Base-by-base conservation (phyloP, 106 monocot species). In the Amphibolis antarctica region DNA sequence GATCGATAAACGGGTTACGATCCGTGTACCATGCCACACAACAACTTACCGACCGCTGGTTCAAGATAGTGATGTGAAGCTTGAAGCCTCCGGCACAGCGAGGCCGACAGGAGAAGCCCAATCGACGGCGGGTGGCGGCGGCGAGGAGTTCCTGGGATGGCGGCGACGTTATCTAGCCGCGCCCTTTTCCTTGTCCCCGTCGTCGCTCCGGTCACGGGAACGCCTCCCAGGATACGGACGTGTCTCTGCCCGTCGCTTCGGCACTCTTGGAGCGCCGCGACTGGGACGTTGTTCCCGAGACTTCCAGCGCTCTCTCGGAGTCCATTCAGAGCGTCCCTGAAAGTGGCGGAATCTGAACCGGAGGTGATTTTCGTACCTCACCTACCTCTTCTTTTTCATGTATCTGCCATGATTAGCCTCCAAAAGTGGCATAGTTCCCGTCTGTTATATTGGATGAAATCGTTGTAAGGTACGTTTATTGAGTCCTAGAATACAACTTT, bases 81-180 rank as follows among this genome's bases (percentile, higher is more conserved):
- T 7, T 36, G 4, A 2, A 36, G 36, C 2, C 36, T 36, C 36
- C 36, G 48, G 1, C 48, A 48, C 17, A 48, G 14, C n/a, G 48
- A 1, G 48, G 12, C 48, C 9, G 26, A 28, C 23, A 26, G 26
- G 6, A 57, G 56, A 10, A 3, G 26, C 28, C 56, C 56, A 26
- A 26, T 27, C 17, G 13, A 12, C 28, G 25, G 56, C 15, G 26
- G 12, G 56, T 15, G 56, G 15, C 56, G 23, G 3, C 11, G 28
- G 25, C 10, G 14, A 14, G 26, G 25, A 6, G 56, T 28, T 12
- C n/a, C 42, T 29, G 15, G 60, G 28, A 60, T 60, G 60, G 42
- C 60, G 31, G 1, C 60, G 42, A 42, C 60, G 42, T 21, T 60
- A 31, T 60, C 42, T 19, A 60, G 42, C 43, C 31, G n/a, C 60